Evolutionary conservation across 805 yeast genomes (phyloP).

Genomic region (Schizosaccharomyces japonicus): DNA sequence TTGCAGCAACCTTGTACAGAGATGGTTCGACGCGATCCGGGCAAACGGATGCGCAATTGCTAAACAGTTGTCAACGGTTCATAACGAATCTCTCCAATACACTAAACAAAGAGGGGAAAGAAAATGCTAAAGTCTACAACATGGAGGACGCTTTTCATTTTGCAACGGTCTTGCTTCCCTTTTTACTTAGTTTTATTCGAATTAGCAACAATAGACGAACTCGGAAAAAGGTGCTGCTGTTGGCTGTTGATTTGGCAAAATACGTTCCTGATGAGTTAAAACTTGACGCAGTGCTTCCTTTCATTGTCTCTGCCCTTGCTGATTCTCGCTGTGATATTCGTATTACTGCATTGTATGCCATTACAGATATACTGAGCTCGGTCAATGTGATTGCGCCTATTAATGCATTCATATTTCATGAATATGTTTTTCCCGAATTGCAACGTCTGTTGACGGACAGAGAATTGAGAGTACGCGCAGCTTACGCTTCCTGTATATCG

Average conservation of each 20-base stretch:
- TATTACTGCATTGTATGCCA: conserved; percentile 34
- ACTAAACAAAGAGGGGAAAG: too few relatives aligned
- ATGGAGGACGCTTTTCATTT: neutral
- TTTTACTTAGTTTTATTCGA: neutral
- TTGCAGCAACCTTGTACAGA: too few relatives aligned
- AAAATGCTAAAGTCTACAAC: too few relatives aligned
- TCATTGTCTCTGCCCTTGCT: conserved; percentile 44
- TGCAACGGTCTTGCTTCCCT: neutral
- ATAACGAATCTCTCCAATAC: too few relatives aligned
- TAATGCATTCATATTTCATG: conserved; percentile 56
- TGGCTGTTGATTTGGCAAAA: neutral
- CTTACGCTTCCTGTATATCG: conserved; percentile 54
- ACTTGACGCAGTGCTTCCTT: conserved; percentile 67
- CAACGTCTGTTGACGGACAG: conserved; percentile 21
- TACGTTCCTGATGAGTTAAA: conserved; percentile 46
- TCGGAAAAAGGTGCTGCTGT: neutral
- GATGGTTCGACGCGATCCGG: too few relatives aligned
- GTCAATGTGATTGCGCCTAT: conserved; percentile 47
- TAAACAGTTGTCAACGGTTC: too few relatives aligned
- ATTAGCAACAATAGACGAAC: neutral
- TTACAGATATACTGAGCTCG: conserved; percentile 42
- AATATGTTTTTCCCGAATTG: conserved; percentile 56
- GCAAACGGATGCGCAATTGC: too few relatives aligned
- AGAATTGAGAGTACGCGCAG: conserved; percentile 29
- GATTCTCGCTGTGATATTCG: conserved; percentile 45